Percentiles rank a stretch among this genome's conserved stretches.
phyloP scores from a whole-genome alignment of 2,329 filamentous ascomycete species.

The Allantophomopsis lycopodina region DNA sequence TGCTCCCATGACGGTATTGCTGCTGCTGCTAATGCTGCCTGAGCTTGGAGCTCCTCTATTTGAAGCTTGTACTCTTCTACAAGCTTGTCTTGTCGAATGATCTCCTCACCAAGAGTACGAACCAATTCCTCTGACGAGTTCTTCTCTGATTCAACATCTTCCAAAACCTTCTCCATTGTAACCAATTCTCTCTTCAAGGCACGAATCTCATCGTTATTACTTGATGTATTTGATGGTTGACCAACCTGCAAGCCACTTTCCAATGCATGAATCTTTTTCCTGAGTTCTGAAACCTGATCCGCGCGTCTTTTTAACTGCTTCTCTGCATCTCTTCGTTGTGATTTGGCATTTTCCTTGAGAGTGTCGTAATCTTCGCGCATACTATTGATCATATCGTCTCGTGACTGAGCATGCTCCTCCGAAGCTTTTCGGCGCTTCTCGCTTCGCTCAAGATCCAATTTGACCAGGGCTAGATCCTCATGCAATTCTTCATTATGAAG shows the following conservation, averaged over 20 bases:
- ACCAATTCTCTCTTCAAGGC: too few species aligned
- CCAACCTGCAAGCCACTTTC: slow-evolving; percentile 13
- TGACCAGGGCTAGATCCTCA: slow-evolving; percentile 12
- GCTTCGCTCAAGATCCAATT: slow-evolving; percentile 12
- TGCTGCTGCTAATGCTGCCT: too few species aligned
- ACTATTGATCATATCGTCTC: slow-evolving; percentile 31
- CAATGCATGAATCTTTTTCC: slow-evolving; percentile 34
- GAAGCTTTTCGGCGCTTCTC: slow-evolving; percentile 26
- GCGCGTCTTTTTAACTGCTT: slow-evolving; percentile 41
- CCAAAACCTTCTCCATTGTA: too few species aligned
- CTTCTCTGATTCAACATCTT: too few species aligned
- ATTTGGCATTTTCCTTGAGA: slow-evolving; percentile 37
- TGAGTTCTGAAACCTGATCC: slow-evolving; percentile 39
- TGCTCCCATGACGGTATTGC: too few species aligned
- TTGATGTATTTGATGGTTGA: too few species aligned
- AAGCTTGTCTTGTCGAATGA: too few species aligned
- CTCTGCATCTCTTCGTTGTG: slow-evolving; percentile 38
- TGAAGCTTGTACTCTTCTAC: too few species aligned
- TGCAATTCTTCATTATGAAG: slow-evolving; percentile 17
- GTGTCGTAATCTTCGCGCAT: slow-evolving; percentile 37
- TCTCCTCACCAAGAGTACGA: too few species aligned
- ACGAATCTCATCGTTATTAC: too few species aligned
- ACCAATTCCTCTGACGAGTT: too few species aligned
- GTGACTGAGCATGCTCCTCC: slow-evolving; percentile 29
- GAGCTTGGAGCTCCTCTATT: too few species aligned